A percentile compares a stretch with the other conserved stretches of the same genome.
Evolutionary conservation across 139 green algal genomes (phyloP).

Genomic region (Asterochloris erici): DNA sequence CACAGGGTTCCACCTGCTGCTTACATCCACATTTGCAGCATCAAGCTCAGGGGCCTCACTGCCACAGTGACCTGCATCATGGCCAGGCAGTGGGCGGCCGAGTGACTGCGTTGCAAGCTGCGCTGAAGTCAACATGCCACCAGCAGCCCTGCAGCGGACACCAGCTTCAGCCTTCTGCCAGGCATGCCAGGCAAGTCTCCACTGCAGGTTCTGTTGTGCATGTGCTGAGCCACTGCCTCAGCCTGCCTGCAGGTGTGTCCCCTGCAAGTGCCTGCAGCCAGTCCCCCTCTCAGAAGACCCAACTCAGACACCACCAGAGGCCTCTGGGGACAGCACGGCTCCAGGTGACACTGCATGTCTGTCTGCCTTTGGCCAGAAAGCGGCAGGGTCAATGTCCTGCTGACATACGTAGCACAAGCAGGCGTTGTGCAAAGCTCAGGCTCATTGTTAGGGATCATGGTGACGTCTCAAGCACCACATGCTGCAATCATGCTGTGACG

Average conservation of each 20-base stretch:
- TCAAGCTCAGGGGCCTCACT: not conserved
- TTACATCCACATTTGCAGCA: not conserved
- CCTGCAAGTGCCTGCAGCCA: constrained; percentile 15
- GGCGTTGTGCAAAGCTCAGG: too few relatives aligned
- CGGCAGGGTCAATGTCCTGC: too few relatives aligned
- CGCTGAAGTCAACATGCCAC: not conserved
- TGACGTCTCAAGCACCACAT: too few relatives aligned
- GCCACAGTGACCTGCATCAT: not conserved
- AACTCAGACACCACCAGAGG: not conserved
- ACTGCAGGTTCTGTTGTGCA: not conserved
- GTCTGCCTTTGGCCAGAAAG: too few relatives aligned
- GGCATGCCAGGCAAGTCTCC: not conserved
- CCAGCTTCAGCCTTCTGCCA: not conserved
- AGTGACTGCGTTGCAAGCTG: not conserved
- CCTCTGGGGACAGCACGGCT: too few relatives aligned
- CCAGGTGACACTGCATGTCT: too few relatives aligned
- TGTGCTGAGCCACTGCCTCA: not conserved
- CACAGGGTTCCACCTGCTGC: not conserved
- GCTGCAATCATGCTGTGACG: too few relatives aligned
- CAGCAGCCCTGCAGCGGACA: too few relatives aligned
- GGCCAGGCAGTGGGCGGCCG: not conserved
- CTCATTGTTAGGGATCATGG: too few relatives aligned
- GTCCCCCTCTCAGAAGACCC: not conserved
- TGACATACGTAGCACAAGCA: too few relatives aligned
- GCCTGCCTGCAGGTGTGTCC: not conserved